A percentile compares a stretch with the other conserved stretches of the same genome.
Conservation (phyloP, 345 rosid species). For the Syzygium aqueum region DNA sequence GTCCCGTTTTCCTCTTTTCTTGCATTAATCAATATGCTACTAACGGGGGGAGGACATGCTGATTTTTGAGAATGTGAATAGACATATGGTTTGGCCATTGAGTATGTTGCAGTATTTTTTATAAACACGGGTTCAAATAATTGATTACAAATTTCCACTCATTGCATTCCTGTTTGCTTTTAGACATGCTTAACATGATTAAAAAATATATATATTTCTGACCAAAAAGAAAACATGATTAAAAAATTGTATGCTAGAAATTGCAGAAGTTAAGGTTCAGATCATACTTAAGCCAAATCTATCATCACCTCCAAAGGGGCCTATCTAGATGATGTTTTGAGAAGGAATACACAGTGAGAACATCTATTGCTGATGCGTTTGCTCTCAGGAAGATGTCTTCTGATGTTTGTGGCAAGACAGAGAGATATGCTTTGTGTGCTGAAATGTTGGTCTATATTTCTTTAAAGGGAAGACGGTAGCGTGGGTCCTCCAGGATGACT, state of each 20-base stretch:
- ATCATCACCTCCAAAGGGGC: neutral
- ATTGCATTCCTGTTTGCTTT: neutral
- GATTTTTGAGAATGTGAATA: neutral
- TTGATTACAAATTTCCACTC: neutral
- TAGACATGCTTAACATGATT: neutral
- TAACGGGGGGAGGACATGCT: neutral
- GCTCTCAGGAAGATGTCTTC: neutral
- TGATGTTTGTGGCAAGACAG: neutral
- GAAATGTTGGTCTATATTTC: neutral
- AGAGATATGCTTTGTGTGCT: neutral
- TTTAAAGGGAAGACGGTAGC: neutral
- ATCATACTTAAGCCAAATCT: neutral
- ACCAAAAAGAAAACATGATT: neutral
- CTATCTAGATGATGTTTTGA: neutral
- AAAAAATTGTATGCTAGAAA: neutral
- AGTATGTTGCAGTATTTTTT: neutral
- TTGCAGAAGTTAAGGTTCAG: neutral
- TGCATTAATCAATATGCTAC: neutral
- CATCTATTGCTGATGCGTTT: neutral
- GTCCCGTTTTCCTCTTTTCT: neutral
- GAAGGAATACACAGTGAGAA: neutral
- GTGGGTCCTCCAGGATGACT: neutral
- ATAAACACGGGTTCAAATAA: neutral
- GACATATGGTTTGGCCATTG: neutral
- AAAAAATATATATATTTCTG: neutral